Evolutionary conservation across 2,329 filamentous ascomycete genomes (phyloP).

Genomic region (Rutstroemia sp.): DNA sequence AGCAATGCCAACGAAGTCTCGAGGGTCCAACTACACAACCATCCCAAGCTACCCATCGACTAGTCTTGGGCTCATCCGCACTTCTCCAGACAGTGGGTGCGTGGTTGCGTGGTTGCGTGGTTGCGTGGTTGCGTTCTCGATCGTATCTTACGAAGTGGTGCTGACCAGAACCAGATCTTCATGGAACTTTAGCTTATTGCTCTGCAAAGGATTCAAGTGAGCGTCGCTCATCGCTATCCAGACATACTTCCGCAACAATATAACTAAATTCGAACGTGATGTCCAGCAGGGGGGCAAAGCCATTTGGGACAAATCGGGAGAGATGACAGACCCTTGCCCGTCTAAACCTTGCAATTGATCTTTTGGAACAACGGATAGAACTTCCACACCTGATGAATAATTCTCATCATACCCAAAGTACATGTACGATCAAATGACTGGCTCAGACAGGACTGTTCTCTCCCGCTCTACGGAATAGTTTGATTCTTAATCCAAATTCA

Average conservation of each 20-base stretch:
- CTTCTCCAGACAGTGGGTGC: background rate
- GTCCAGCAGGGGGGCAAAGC: background rate
- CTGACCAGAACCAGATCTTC: no score
- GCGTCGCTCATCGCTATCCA: background rate
- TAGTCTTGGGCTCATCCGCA: background rate
- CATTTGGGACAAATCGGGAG: constrained; percentile 4
- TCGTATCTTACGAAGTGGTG: no score
- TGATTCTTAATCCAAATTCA: no score
- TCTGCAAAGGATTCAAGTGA: background rate
- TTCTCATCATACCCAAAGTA: background rate
- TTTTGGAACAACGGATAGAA: background rate
- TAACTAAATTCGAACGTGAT: background rate
- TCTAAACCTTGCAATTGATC: constrained; percentile 1
- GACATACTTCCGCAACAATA: background rate
- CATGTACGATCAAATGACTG: background rate
- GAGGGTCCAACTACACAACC: background rate
- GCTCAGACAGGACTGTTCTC: no score
- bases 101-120: no score
- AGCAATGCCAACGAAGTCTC: constrained; percentile 4
- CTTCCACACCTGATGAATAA: background rate
- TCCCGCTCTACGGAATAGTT: no score
- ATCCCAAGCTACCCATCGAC: no score
- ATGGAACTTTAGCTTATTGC: background rate
- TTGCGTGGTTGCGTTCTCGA: no score
- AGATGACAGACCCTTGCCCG: background rate